These are phyloP conservation scores for Epichloe glyceriae DNA, from an alignment of 2,329 filamentous ascomycete species.

Conservation along the genomic window DNA sequence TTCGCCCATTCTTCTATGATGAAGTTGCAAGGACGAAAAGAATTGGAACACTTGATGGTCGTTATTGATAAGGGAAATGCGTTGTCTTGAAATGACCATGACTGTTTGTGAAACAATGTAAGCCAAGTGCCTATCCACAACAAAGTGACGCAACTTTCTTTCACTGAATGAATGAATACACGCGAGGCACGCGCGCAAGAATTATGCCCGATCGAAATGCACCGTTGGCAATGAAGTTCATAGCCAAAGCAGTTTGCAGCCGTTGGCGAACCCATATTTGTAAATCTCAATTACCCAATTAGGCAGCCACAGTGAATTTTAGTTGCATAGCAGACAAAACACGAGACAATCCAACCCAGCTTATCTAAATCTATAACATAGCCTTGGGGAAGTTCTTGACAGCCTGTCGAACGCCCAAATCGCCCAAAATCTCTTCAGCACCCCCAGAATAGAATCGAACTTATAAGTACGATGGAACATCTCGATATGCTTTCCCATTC, in stretches of 20 bases:
- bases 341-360: background rate
- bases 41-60: background rate
- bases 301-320: background rate
- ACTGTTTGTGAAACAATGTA: too few species aligned
- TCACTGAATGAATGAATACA: too few species aligned
- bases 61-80: background rate
- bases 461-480: constrained; percentile 79
- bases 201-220: background rate
- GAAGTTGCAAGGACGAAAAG: background rate
- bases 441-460: constrained; percentile 70
- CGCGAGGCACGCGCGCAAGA: too few species aligned
- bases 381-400: constrained; percentile 77
- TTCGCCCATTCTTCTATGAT: background rate
- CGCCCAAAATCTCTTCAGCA: constrained; percentile 69
- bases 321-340: background rate
- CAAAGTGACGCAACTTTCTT: too few species aligned
- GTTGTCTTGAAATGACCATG: too few species aligned
- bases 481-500: constrained; percentile 74
- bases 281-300: background rate
- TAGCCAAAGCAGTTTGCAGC: too few species aligned
- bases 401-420: constrained; percentile 72
- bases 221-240: background rate
- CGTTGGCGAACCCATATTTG: background rate
- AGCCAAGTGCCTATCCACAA: too few species aligned
- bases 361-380: constrained; percentile 45